Evolutionary conservation across 768 basidiomycete species (phyloP).

Genomic region (Cystobasidiopsis lactophilus): DNA sequence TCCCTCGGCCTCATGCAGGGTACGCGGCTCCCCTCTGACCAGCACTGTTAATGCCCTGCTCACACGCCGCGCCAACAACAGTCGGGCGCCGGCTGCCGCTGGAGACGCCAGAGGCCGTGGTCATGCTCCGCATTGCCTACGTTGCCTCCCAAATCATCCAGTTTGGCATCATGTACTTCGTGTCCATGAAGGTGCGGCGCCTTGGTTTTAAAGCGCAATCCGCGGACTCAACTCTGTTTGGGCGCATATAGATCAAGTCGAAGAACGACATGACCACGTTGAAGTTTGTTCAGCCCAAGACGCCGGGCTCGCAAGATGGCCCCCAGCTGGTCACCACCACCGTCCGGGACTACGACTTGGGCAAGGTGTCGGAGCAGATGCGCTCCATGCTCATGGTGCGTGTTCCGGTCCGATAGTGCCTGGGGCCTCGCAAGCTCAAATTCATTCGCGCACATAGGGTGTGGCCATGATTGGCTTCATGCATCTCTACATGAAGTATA

Average conservation of each 20-base stretch:
- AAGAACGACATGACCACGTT: constrained; percentile 91
- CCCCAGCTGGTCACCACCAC: constrained; percentile 69
- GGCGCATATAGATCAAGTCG: constrained; percentile 44
- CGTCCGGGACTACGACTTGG: constrained; percentile 74
- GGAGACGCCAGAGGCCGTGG: background rate
- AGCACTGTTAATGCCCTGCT: no score
- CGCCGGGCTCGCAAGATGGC: constrained; percentile 47
- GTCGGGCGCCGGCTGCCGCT: background rate
- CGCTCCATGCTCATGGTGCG: constrained; percentile 26
- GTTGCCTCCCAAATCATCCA: background rate
- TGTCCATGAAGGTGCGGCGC: background rate
- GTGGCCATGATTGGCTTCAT: constrained; percentile 76
- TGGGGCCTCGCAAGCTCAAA: background rate
- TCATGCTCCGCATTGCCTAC: background rate
- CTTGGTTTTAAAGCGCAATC: background rate
- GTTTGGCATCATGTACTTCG: background rate
- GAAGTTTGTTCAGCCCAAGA: constrained; percentile 72
- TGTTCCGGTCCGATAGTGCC: constrained; percentile 24
- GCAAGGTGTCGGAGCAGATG: constrained; percentile 49
- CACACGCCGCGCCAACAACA: no score
- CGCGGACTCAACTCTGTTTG: background rate
- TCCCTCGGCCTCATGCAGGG: background rate
- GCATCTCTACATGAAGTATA: constrained; percentile 79
- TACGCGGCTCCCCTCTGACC: no score
- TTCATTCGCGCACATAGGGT: constrained; percentile 27